Evolutionary conservation across 495 filamentous ascomycete species (phyloP), one percentile per base, ranked within the genome.

Genomic region (Filosporella fistucella): DNA sequence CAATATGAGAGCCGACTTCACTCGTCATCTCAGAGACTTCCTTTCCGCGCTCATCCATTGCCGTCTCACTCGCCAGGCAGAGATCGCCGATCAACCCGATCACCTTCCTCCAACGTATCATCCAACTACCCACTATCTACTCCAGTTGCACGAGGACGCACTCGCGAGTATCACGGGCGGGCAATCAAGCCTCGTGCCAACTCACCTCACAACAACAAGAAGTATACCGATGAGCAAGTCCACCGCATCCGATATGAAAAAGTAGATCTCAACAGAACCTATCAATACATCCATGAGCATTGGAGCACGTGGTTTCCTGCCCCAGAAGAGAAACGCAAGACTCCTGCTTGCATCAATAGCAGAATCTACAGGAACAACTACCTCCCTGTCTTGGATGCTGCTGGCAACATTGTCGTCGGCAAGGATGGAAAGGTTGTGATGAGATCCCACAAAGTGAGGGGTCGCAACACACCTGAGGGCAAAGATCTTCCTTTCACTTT

Each of bases 281-380:
- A n/a, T n/a, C 17, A 21, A 21, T 22, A 21, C 5, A 7, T 21
- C 35, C 35, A 38, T 21, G 35, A n/a, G n/a, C n/a, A n/a, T 36
- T 17, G 7, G 28, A 21, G 0, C 10, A 32, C 0, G 14, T 58
- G 42, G 41, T 18, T 29, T 2, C 37, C 24, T 2, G 24, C 18
- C 34, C 37, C 26, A 13, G 14, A 26, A 4, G 16, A 29, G 1
- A n/a, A 30, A 4, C 29, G 47, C 11, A n/a, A 33, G 3, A 39
- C 42, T 3, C 14, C n/a, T 4, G 39, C 42, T 24, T 47, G 42
- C 33, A 20, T 58, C 25, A 51, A 41, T 16, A 37, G 36, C 0
- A 36, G 55, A 0, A 43, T 43, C 35, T 58, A 58, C 33, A 46
- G 55, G 0, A 38, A 51, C 41, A 51, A 58, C 38, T 2, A 23